phyloP scores from a whole-genome alignment of 495 filamentous ascomycete genomes.

The Tuber borchii region DNA sequence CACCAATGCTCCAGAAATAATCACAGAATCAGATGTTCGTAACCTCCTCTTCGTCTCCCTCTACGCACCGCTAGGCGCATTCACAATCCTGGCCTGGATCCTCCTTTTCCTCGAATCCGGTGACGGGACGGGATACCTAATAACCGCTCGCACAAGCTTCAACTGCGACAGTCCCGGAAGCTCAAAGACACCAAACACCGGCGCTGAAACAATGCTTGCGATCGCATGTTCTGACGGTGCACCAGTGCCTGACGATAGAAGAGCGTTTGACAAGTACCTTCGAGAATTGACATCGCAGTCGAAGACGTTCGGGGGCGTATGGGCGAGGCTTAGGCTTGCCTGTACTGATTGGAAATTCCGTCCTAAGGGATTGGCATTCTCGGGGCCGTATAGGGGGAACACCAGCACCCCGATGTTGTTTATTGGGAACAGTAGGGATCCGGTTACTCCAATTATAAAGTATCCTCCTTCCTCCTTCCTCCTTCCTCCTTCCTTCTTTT shows the following conservation, averaged over 20 bases:
- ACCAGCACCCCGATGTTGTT: conserved; percentile 53
- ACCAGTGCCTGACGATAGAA: conserved; percentile 42
- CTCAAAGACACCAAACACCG: conserved; percentile 44
- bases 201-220: conserved; percentile 49
- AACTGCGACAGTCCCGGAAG: conserved; percentile 38
- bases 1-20: conserved; percentile 39
- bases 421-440: conserved; percentile 53
- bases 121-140: conserved; percentile 51
- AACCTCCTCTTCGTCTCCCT: conserved; percentile 48
- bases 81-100: conserved; percentile 52
- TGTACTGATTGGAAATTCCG: conserved; percentile 56
- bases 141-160: conserved; percentile 45
- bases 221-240: conserved; percentile 61
- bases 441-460: conserved; percentile 22
- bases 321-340: conserved; percentile 51
- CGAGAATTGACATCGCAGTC: conserved; percentile 48
- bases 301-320: conserved; percentile 52
- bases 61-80: conserved; percentile 57
- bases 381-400: conserved; percentile 48
- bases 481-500: neutral
- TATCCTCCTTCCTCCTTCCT: neutral
- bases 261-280: conserved; percentile 49
- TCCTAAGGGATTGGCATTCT: conserved; percentile 54
- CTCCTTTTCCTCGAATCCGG: conserved; percentile 52
- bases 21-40: conserved; percentile 44